Evolutionary conservation across 805 yeast genomes (phyloP), one percentile per base, ranked within the genome.

Genomic region (Metschnikowia reukaufii): DNA sequence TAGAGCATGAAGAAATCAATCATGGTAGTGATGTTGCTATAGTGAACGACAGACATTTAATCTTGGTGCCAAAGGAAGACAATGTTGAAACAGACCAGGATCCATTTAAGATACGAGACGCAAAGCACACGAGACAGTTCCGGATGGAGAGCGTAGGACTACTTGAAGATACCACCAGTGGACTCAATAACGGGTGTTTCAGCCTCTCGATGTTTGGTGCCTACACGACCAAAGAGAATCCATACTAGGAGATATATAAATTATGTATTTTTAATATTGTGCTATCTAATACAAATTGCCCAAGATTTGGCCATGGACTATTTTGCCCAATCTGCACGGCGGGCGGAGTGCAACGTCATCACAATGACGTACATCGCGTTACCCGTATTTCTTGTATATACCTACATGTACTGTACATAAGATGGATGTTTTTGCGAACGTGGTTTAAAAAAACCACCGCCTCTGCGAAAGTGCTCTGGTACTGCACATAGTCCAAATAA

Each of bases 111-210:
- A 42, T 36, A 8, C 52, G 50, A 8, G 56, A 57, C 41, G 47
- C 30, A 10, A 30, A 42, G 47, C 40, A 39, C n/a, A 30, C 36
- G 27, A 47, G 45, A 30, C 47, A 57, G 23, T 68, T 69, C 49
- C 55, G 60, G 23, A 53, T 72, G 32, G 62, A 64, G 32, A 72
- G 76, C 44, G 67, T 61, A 49, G 68, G 68, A 45, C 59, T 72
- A 2, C 57, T 72, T 33, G 75, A 72, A 50, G 69, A 67, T 44
- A 61, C 71, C 3, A 55, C 63, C 23, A 64, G 51, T 6, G 73
- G 70, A 37, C 58, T 72, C 35, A 73, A 58, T 15, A 74, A 70
- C 19, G 77, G 76, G 44, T 73, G 76, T 10, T 66, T 73, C 18
- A 72, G 58, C 50, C 56, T 73, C 13, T 73, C 67, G 54, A 54